phyloP scores from a whole-genome alignment of 2,329 filamentous ascomycete genomes.

The Alternaria dauci region DNA sequence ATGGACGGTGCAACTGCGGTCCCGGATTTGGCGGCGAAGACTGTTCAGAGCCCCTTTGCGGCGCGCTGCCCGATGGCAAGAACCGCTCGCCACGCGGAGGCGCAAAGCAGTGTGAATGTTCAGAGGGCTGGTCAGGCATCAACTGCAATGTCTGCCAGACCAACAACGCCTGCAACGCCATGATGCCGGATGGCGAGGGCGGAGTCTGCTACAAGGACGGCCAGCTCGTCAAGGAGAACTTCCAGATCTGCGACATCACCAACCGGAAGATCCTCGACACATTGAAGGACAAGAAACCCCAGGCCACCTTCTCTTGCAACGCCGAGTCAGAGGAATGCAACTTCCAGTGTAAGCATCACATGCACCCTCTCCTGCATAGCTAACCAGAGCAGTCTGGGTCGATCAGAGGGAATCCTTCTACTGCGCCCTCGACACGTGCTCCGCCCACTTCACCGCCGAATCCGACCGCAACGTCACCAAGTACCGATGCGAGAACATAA shows the following conservation, averaged over 20 bases:
- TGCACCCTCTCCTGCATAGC: conserved; percentile 12
- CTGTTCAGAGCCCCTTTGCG: conserved; percentile 89
- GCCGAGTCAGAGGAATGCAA: conserved; percentile 79
- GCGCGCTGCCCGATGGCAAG: conserved; percentile 79
- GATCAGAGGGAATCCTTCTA: conserved; percentile 95
- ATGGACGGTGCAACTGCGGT: conserved; percentile 91
- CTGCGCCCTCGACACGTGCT: conserved; percentile 84
- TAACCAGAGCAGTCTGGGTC: conserved; percentile 78
- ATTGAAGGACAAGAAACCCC: conserved; percentile 82
- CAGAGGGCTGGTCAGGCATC: conserved; percentile 93
- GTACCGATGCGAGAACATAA: conserved; percentile 84
- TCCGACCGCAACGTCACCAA: conserved; percentile 79
- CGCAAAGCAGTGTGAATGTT: conserved; percentile 76
- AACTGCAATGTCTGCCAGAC: conserved; percentile 95
- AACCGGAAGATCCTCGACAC: conserved; percentile 92
- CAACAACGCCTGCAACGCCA: conserved; percentile 81
- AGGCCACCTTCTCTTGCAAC: conserved; percentile 94
- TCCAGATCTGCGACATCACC: conserved; percentile 97
- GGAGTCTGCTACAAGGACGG: conserved; percentile 94
- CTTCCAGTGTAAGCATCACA: conserved; percentile 78
- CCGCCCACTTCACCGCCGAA: conserved; percentile 73
- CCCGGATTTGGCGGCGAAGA: conserved; percentile 94
- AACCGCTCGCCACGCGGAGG: conserved; percentile 78
- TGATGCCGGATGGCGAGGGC: conserved; percentile 83
- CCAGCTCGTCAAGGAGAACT: conserved; percentile 90